Base-by-base conservation (phyloP, 2,329 filamentous ascomycete genomes). In the Penicillium verrucosum region DNA sequence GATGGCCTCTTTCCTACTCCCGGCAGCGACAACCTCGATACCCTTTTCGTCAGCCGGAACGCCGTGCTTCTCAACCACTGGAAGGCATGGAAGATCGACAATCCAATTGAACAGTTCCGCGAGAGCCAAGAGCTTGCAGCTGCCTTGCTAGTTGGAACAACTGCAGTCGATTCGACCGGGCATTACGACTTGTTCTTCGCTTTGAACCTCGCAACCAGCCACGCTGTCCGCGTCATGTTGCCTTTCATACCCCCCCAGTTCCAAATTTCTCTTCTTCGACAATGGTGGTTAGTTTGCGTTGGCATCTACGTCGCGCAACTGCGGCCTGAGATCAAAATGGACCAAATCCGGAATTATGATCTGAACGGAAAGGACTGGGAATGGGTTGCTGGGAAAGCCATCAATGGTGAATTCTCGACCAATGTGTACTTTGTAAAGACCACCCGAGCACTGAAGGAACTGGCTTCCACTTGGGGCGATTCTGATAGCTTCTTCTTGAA, bases 401-500 rank as follows among this genome's bases (percentile, higher is more conserved):
- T 96, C 18, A 85, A 83, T 51, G 87, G 88, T 10, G 73, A 82
- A 50, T 85, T 86, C 75, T 79, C 84, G 10, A 85, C 82, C 1
- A 91, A 97, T 75, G 83, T 89, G 18, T 89, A 96, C 74, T 97
- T 86, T 69, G 86, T 97, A 32, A 96, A 97, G 87, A 89, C 82
- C 16, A 77, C 92, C 51, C 83, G 90, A 42, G 85, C 89, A 2
- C 58, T 70, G 42, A 67, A 59, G 37, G 68, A 70, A 38, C 55
- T 66, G 18, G 70, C 72, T 8, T 60, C 62, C 18, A 76, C 76
- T 0, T 81, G 78, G 78, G 71, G 72, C 1, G 77, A 78, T 57
- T 65, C 72, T 4, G 75, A 80, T 6, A 59, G 67, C 16, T 79
- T 76, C 52, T 82, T 76, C 67, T 63, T 81, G 58, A 81, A 79